Evolutionary conservation across 192 early-diverging fungal species (phyloP).

Genomic region (Entomortierella beljakovae): DNA sequence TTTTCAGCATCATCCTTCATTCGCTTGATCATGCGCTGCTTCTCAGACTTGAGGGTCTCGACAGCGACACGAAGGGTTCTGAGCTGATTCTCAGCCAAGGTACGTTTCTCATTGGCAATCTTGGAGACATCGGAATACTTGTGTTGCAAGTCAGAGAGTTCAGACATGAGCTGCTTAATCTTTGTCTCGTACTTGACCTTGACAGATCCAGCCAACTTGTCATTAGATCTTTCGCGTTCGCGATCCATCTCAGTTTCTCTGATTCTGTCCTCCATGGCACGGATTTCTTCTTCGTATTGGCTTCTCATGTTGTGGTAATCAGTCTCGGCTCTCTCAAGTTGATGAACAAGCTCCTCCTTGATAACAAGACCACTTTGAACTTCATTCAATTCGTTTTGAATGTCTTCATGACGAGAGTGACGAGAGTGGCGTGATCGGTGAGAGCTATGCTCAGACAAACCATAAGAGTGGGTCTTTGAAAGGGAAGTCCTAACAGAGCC

Average conservation of each 20-base stretch:
- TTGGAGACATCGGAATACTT: conserved; percentile 67
- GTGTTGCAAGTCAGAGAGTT: conserved; percentile 64
- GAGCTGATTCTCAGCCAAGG: conserved; percentile 68
- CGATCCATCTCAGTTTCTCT: conserved; percentile 73
- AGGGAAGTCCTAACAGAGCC: neutral
- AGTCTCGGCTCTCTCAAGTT: conserved; percentile 65
- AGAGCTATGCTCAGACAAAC: neutral
- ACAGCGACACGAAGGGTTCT: conserved; percentile 74
- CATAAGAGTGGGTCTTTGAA: too few species aligned
- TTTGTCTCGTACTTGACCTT: conserved; percentile 68
- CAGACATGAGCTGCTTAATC: conserved; percentile 64
- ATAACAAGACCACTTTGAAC: conserved; percentile 69
- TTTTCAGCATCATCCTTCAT: conserved; percentile 76
- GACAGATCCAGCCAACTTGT: conserved; percentile 61
- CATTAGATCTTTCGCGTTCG: conserved; percentile 54
- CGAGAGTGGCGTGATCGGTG: neutral
- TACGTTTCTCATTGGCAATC: conserved; percentile 60
- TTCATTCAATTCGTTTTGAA: conserved; percentile 60
- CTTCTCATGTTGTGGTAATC: conserved; percentile 69
- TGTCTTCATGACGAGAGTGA: conserved; percentile 4
- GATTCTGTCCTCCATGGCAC: conserved; percentile 69
- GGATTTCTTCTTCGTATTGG: conserved; percentile 80
- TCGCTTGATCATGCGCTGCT: conserved; percentile 78
- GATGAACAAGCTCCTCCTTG: conserved; percentile 70
- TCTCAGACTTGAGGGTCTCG: conserved; percentile 79